phyloP scores from a whole-genome alignment of 2,329 filamentous ascomycete genomes.

The Graphilbum sp. region DNA sequence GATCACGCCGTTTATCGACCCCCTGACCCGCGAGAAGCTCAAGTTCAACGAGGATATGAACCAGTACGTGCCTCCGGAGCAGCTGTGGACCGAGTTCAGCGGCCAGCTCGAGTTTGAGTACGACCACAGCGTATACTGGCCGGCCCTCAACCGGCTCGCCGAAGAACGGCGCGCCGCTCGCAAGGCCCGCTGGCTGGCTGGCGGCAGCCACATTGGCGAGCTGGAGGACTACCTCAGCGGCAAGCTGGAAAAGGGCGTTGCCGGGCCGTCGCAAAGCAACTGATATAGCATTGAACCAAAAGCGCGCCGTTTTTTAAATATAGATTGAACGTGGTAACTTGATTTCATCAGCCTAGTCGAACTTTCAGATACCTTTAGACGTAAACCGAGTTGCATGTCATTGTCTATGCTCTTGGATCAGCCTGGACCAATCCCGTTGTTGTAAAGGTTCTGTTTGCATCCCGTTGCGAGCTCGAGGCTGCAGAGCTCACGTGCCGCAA shows the following conservation, averaged over 20 bases:
- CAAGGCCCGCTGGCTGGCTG: conserved; percentile 57
- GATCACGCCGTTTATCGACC: conserved; percentile 92
- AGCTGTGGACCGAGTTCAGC: conserved; percentile 62
- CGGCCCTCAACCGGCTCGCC: conserved; percentile 58
- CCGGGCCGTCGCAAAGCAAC: not conserved
- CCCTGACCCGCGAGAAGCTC: conserved; percentile 81
- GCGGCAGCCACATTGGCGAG: conserved; percentile 70
- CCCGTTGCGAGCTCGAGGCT: too few species aligned
- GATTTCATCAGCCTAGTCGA: too few species aligned
- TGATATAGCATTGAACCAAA: too few species aligned
- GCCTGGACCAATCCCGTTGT: too few species aligned
- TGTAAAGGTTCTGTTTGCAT: too few species aligned
- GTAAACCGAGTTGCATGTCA: too few species aligned
- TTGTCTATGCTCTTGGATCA: too few species aligned
- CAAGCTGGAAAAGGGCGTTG: conserved; percentile 16
- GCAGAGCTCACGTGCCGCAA: too few species aligned
- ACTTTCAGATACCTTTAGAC: too few species aligned
- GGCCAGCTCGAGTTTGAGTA: conserved; percentile 83
- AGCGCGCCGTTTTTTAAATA: too few species aligned
- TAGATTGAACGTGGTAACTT: too few species aligned
- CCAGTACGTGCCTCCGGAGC: conserved; percentile 62
- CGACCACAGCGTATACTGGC: conserved; percentile 81
- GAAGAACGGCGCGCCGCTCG: conserved; percentile 46
- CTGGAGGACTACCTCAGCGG: conserved; percentile 77
- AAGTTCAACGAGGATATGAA: conserved; percentile 92